Conservation (phyloP, 2,329 filamentous ascomycete genomes). For the Neopestalotiopsis sp. region DNA sequence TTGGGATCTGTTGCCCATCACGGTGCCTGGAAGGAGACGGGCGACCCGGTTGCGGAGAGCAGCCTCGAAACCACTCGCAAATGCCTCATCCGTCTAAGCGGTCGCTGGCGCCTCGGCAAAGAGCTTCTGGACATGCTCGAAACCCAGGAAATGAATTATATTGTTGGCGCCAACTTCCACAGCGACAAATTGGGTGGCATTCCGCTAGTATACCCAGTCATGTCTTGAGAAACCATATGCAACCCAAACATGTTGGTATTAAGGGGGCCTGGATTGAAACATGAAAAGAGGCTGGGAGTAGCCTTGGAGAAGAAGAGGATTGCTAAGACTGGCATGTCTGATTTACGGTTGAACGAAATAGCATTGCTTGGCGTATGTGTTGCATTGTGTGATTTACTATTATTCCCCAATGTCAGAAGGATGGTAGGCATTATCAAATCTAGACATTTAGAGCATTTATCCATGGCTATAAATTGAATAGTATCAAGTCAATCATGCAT, state of each 20-base stretch:
- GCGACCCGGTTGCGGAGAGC: not conserved
- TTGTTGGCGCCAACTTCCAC: slow-evolving; percentile 8
- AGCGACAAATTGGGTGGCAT: slow-evolving; percentile 11
- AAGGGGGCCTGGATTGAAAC: not conserved
- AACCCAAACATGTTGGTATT: not conserved
- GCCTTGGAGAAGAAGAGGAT: no score
- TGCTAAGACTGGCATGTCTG: not conserved
- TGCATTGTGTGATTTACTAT: not conserved
- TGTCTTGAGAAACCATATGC: not conserved
- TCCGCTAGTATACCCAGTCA: slow-evolving; percentile 3
- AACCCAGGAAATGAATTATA: slow-evolving; percentile 12
- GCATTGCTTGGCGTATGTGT: not conserved
- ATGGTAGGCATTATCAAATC: not conserved
- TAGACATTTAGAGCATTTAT: not conserved
- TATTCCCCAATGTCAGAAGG: not conserved
- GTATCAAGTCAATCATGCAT: not conserved
- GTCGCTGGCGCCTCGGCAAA: slow-evolving; percentile 22
- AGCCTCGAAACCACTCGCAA: slow-evolving; percentile 18
- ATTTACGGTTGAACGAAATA: not conserved
- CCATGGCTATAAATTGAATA: not conserved
- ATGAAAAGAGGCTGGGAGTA: not conserved
- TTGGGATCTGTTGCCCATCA: slow-evolving; percentile 16
- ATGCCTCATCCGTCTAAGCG: slow-evolving; percentile 19
- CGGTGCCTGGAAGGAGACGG: slow-evolving; percentile 1
- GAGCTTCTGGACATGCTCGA: slow-evolving; percentile 18